These are phyloP conservation scores for Vigna nakashimae DNA, from an alignment of 306 rosid genomes.

Conservation along the genomic window DNA sequence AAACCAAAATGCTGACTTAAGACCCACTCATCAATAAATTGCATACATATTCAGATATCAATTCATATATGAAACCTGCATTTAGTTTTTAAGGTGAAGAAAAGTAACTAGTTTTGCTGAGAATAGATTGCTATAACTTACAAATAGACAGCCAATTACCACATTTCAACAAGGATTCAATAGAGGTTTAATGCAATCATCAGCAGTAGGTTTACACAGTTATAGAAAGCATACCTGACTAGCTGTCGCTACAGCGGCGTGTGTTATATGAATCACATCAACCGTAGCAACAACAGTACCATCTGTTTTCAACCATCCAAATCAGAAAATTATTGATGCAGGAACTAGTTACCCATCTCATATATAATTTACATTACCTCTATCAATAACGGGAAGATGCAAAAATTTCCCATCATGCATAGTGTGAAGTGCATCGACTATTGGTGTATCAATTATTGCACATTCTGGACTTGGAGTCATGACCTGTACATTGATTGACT, in stretches of 20 bases:
- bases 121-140: constrained; percentile 1
- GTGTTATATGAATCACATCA: constrained; percentile 89
- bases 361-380: constrained; percentile 58
- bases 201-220: constrained; percentile 16
- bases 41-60: not conserved
- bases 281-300: constrained; percentile 75
- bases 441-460: constrained; percentile 82
- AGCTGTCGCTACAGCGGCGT: constrained; percentile 95
- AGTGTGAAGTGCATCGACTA: constrained; percentile 90
- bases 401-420: constrained; percentile 96
- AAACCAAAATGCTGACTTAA: not conserved
- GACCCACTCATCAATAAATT: not conserved
- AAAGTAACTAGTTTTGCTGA: not conserved
- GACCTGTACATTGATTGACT: constrained; percentile 59
- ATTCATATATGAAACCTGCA: not conserved
- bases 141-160: constrained; percentile 13
- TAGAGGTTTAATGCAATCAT: not conserved
- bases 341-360: constrained; percentile 4
- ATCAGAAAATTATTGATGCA: constrained; percentile 44
- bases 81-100: not conserved
- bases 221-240: constrained; percentile 54
- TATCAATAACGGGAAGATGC: constrained; percentile 87
- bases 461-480: constrained; percentile 98
- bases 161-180: constrained; percentile 27
- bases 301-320: constrained; percentile 59